phyloP scores from a whole-genome alignment of 176 grass and related monocot genomes.

The Triticum monococcum region DNA sequence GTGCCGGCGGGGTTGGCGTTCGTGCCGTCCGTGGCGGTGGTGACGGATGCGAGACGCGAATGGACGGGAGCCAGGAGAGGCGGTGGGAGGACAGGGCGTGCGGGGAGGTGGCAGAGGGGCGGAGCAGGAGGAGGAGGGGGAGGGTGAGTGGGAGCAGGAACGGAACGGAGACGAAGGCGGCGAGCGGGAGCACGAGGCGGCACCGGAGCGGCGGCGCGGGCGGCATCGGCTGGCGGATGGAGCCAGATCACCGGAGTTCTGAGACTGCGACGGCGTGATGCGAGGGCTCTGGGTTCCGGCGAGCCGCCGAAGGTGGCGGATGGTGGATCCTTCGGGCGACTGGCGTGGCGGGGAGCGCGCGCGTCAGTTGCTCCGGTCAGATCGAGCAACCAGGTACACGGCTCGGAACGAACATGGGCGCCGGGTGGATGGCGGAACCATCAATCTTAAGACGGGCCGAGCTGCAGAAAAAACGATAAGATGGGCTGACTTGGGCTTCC shows the following conservation, averaged over 20 bases:
- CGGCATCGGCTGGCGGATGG: background rate
- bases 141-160: slow-evolving; percentile 48
- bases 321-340: slow-evolving; percentile 1
- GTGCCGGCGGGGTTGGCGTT: background rate
- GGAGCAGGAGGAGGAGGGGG: slow-evolving; percentile 27
- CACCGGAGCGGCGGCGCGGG: slow-evolving; percentile 25
- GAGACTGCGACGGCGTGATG: background rate
- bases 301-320: slow-evolving; percentile 18
- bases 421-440: no score
- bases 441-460: no score
- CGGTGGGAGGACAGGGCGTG: slow-evolving; percentile 11
- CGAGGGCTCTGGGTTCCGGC: background rate
- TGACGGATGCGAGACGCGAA: background rate
- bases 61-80: slow-evolving; percentile 35
- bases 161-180: slow-evolving; percentile 50
- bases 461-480: no score
- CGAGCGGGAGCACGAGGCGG: slow-evolving; percentile 29
- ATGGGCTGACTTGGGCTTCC: no score
- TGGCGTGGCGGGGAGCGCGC: slow-evolving; percentile 3
- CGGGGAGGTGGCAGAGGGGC: background rate
- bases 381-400: background rate
- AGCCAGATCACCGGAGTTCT: background rate
- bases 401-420: no score
- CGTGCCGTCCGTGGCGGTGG: background rate
- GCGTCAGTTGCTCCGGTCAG: background rate